phyloP scores from a whole-genome alignment of 2,329 filamentous ascomycete species.

The Phyllachora maydis region DNA sequence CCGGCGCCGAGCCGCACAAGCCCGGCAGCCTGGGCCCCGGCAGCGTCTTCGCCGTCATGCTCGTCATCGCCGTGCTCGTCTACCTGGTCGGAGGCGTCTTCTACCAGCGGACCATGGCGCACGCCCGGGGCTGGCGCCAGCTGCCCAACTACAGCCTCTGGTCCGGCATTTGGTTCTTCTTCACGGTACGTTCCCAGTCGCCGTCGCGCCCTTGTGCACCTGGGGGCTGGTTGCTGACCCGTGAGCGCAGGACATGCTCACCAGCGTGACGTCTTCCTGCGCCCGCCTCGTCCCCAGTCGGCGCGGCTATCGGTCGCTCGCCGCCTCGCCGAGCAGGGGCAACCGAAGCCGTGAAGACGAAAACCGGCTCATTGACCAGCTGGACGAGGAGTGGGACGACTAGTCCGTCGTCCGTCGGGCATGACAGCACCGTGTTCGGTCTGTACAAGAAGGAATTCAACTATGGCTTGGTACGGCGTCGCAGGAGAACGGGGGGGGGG shows the following conservation, averaged over 20 bases:
- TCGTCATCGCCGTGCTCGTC: slow-evolving; percentile 53
- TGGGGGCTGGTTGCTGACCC: background rate
- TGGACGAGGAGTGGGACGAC: slow-evolving; percentile 96
- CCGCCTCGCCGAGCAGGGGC: slow-evolving; percentile 26
- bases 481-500: too few relatives aligned
- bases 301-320: slow-evolving; percentile 47
- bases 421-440: too few relatives aligned
- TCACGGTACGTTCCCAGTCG: slow-evolving; percentile 46
- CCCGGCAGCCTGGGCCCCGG: slow-evolving; percentile 50
- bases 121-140: slow-evolving; percentile 88
- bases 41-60: slow-evolving; percentile 76
- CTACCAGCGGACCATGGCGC: slow-evolving; percentile 85
- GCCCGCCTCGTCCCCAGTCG: slow-evolving; percentile 41
- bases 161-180: slow-evolving; percentile 68
- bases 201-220: slow-evolving; percentile 3
- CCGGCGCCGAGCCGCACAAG: slow-evolving; percentile 45
- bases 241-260: slow-evolving; percentile 34
- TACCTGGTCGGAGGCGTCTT: slow-evolving; percentile 87
- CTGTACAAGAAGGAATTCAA: too few relatives aligned
- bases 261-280: slow-evolving; percentile 50
- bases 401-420: slow-evolving; percentile 12
- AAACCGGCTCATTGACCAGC: slow-evolving; percentile 82
- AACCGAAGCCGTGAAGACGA: slow-evolving; percentile 51
- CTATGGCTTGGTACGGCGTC: too few relatives aligned
- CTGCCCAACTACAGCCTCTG: slow-evolving; percentile 87